Conservation (phyloP, 2,329 filamentous ascomycete species). For the Arachnomyces sp. region DNA sequence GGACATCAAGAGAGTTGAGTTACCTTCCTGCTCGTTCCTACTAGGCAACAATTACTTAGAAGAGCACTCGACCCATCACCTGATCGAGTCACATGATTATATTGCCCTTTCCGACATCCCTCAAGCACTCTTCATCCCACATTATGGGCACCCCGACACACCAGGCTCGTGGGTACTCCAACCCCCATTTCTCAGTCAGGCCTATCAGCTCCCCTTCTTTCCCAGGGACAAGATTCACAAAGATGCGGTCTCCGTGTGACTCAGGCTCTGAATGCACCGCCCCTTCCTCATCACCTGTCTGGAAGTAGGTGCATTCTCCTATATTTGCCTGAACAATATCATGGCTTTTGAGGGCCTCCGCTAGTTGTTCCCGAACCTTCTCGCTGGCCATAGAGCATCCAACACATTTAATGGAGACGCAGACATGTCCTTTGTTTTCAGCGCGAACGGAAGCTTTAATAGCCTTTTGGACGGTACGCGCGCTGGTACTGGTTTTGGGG, state of each 20-base stretch:
- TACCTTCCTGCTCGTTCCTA: no score
- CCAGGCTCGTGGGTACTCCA: constrained; percentile 21
- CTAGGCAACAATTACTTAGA: no score
- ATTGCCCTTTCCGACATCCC: constrained; percentile 9
- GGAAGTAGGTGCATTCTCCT: constrained; percentile 36
- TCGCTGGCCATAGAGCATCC: constrained; percentile 38
- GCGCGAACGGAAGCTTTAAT: constrained; percentile 21
- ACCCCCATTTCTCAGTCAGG: constrained; percentile 26
- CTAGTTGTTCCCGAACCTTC: constrained; percentile 30
- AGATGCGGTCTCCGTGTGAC: constrained; percentile 24
- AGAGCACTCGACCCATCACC: no score
- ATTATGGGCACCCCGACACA: constrained; percentile 15
- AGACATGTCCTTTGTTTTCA: constrained; percentile 29
- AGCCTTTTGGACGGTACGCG: constrained; percentile 24
- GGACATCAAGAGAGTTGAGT: no score
- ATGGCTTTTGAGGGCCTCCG: constrained; percentile 16
- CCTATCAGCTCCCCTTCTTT: constrained; percentile 21
- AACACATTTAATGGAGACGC: constrained; percentile 36
- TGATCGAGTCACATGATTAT: not conserved
- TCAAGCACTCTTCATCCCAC: constrained; percentile 8
- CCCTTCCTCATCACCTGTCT: constrained; percentile 34
- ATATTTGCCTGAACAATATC: constrained; percentile 9
- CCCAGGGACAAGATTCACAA: constrained; percentile 31
- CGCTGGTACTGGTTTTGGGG: constrained; percentile 19
- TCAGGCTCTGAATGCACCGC: constrained; percentile 21